Conservation (phyloP, 75 land plant species). For the Sequoia sempervirens region DNA sequence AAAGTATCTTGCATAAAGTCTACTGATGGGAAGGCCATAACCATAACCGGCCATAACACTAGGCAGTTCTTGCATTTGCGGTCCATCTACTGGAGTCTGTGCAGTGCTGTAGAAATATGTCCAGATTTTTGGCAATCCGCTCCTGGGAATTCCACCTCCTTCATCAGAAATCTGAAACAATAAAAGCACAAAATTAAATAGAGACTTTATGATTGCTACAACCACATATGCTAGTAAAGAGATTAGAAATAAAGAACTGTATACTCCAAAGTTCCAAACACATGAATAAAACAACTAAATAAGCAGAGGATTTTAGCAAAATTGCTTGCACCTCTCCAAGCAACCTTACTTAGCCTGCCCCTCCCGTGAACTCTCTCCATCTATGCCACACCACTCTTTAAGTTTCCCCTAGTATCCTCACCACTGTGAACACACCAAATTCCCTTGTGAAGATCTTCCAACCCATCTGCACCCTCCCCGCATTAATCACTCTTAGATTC, state of each 20-base stretch:
- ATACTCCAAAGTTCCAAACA: background rate
- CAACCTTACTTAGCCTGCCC: no score
- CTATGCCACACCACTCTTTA: no score
- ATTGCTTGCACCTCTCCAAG: background rate
- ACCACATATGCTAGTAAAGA: background rate
- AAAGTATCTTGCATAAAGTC: constrained; percentile 56
- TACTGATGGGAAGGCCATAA: constrained; percentile 55
- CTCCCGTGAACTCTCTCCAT: no score
- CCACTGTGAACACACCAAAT: no score
- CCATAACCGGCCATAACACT: constrained; percentile 52
- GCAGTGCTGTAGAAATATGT: constrained; percentile 56
- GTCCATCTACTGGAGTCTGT: constrained; percentile 20
- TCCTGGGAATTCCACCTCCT: constrained; percentile 60
- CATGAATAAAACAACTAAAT: background rate
- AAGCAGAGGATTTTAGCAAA: background rate
- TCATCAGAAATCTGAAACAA: constrained; percentile 46
- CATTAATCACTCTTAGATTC: no score
- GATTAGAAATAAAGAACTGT: background rate
- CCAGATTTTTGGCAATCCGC: constrained; percentile 56
- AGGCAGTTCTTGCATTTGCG: constrained; percentile 27
- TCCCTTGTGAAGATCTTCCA: no score
- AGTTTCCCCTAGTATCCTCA: no score
- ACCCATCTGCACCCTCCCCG: no score
- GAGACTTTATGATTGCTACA: background rate
- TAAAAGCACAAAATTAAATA: background rate